Evolutionary conservation across 768 basidiomycete species (phyloP).

Genomic region (Podaxis mareebaensis): DNA sequence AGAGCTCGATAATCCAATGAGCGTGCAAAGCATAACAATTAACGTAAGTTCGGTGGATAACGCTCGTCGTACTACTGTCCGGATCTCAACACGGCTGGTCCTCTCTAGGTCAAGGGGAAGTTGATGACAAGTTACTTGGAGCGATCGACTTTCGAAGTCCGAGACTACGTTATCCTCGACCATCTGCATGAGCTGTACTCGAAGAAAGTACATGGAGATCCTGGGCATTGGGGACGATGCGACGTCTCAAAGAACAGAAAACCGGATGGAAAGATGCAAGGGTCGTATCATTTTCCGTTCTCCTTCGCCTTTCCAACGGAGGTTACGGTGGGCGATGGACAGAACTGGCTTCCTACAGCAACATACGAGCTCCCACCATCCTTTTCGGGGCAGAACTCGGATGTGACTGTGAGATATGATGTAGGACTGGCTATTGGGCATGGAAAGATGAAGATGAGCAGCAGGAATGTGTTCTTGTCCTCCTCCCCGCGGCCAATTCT

Average conservation of each 20-base stretch:
- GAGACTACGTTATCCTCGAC: conserved; percentile 16
- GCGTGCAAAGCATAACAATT: conserved; percentile 19
- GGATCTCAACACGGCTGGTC: neutral
- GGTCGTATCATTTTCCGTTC: conserved; percentile 40
- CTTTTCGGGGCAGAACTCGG: conserved; percentile 33
- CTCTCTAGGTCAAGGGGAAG: conserved; percentile 18
- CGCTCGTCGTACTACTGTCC: neutral
- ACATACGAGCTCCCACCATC: conserved; percentile 32
- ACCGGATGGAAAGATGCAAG: conserved; percentile 33
- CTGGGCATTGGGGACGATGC: conserved; percentile 14
- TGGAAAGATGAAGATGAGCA: conserved; percentile 37
- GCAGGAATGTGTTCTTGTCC: conserved; percentile 30
- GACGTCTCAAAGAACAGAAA: conserved; percentile 20
- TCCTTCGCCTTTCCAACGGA: conserved; percentile 38
- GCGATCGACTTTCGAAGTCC: neutral
- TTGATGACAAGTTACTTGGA: conserved; percentile 1
- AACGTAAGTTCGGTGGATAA: conserved; percentile 4
- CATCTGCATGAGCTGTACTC: conserved; percentile 24
- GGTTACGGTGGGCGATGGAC: conserved; percentile 22
- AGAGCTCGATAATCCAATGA: conserved; percentile 19
- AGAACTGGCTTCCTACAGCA: neutral
- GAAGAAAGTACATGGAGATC: conserved; percentile 33
- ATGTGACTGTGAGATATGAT: conserved; percentile 38
- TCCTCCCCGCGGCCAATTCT: neutral
- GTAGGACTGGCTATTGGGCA: conserved; percentile 37